Base-by-base conservation (phyloP, 2,329 filamentous ascomycete genomes). In the Ophiostoma sp. region DNA sequence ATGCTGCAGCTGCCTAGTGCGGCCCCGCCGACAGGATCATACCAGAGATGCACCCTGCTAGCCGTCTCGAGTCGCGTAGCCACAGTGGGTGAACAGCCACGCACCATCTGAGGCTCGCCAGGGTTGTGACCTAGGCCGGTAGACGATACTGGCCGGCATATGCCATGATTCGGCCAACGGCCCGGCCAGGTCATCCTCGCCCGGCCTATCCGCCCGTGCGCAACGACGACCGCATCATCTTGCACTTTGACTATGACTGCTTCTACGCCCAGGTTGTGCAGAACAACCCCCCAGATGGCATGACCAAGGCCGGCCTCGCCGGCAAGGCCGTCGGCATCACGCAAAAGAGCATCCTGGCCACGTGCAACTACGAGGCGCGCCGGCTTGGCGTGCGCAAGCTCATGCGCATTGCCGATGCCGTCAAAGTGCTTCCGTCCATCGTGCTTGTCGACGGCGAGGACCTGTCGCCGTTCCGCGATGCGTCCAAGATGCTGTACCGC, bases 251-350 rank as follows among this genome's bases (percentile, higher is more conserved):
- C 79, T 92, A 93, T 78, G 92, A 94, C 81, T 96, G 92, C 82
- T 98, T 98, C 83, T 98, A 98, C 79, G 94, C 94, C 31, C 92
- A 93, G 67, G 93, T 95, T 10, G 90, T 95, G 74, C 93, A 97
- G 80, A 89, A 90, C 73, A 90, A 91, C 77, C 91, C 74, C 82
- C 84, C 2, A 1, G 48, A 4, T 62, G 70, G n/a, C 11, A 44
- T 41, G 65, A 20, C 65, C 13, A 39, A 10, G 3, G 65, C 39
- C 39, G 65, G 36, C 3, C 82, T 97, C 71, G 92, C 88, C 76
- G 83, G 85, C 1, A 80, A 90, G 23, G 92, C 93, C 7, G 82
- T 98, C 44, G 94, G 93, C 48, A 88, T 97, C 71, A 91, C 94
- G 79, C 94, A 97, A 80, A 97, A 97, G 80, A 92, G 93, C 77